Evolutionary conservation across 2,329 filamentous ascomycete genomes (phyloP), one percentile per base, ranked within the genome.

Genomic region (Ambrosiella beaveri): DNA sequence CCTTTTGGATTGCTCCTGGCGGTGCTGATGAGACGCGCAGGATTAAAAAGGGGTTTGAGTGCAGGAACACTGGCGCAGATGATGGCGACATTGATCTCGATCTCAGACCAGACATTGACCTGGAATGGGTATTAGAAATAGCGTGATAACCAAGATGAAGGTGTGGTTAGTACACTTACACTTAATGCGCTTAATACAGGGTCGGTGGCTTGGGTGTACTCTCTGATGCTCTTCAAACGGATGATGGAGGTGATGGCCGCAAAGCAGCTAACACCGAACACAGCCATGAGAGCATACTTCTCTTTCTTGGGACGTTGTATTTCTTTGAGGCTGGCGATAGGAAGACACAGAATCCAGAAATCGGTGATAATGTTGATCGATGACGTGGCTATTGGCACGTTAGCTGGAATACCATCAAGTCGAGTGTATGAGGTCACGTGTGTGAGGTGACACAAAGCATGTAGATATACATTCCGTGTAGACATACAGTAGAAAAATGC

Each of bases 81-180:
- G 41, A 78, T 73, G n/a, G 71, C 74, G 5, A 71, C 66, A 58
- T 74, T 76, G 60, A 76, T 67, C 61, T 78, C 75, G 54, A 78
- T 70, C 59, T 71, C 69, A 19, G 70, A 72, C 72, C 74, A 75
- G 11, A 75, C 59, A 47, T 72, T 71, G 1, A 72, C 65, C 61
- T 62, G 17, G 2, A 54, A 9, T 9, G 19, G 17, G 36, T 12
- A 36, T 44, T 13, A 51, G 44, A 35, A 38, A 17, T 38, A 27
- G 41, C 8, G 51, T 9, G 11, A 37, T 11, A 62, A 64, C 7
- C 61, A 65, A 62, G 1, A 65, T 62, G 38, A 57, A 35, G 12
- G 35, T 7, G 36, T 50, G 13, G 12, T 13, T 7, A 1, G 4
- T 1, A 68, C 64, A 17, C 65, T 65, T 45, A 71, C 59, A 50